Conservation (phyloP, 2,329 filamentous ascomycete genomes). For the Phymatotrichopsis omnivora region DNA sequence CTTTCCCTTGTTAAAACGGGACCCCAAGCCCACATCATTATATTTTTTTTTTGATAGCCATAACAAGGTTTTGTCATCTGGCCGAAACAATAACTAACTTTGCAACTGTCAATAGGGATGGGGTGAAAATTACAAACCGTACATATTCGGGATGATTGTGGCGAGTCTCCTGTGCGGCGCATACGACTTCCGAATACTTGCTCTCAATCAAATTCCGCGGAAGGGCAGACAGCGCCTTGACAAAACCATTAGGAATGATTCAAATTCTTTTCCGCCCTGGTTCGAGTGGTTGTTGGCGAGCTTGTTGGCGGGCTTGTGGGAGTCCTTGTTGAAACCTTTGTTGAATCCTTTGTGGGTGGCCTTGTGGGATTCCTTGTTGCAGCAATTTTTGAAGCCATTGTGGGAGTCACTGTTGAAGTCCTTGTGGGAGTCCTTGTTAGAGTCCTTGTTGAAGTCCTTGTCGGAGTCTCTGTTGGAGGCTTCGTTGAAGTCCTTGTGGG, state of each 20-base stretch:
- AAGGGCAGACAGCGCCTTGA: too few species aligned
- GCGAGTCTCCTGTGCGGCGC: constrained; percentile 8
- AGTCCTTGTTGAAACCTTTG: too few species aligned
- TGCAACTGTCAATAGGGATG: constrained; percentile 2
- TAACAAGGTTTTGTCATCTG: too few species aligned
- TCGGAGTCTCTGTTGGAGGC: background rate
- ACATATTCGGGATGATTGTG: constrained; percentile 7
- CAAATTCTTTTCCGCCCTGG: too few species aligned
- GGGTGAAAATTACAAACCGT: constrained; percentile 15
- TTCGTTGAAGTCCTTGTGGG: background rate
- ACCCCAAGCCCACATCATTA: too few species aligned
- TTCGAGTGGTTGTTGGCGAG: too few species aligned
- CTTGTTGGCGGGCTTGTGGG: background rate
- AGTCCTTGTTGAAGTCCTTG: background rate
- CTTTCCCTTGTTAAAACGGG: background rate
- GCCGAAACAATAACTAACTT: too few species aligned
- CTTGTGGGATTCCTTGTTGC: background rate
- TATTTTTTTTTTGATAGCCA: too few species aligned
- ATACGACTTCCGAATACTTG: constrained; percentile 12
- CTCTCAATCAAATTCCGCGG: background rate
- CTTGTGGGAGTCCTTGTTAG: background rate
- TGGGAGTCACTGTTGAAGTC: background rate
- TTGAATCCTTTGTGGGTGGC: background rate
- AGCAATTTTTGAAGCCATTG: too few species aligned
- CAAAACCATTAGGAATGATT: too few species aligned